Evolutionary conservation across 768 basidiomycete species (phyloP).

Genomic region (Lactifluus subvellereus): DNA sequence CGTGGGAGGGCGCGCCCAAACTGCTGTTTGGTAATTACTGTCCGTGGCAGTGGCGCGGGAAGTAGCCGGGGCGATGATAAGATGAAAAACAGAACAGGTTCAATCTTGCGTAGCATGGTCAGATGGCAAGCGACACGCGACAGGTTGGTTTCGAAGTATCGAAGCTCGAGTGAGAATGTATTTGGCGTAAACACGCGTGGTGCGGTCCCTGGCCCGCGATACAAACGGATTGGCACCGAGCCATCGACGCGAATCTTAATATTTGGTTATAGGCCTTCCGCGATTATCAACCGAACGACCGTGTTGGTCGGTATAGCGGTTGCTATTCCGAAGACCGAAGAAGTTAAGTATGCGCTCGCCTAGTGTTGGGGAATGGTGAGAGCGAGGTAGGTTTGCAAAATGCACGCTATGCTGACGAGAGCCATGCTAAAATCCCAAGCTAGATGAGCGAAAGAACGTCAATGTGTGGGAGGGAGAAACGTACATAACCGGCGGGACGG

Average conservation of each 20-base stretch:
- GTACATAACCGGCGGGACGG: conserved; percentile 19
- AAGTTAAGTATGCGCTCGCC: conserved; percentile 37
- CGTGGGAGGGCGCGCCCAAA: conserved; percentile 16
- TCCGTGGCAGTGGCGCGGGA: conserved; percentile 10
- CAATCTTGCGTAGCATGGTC: conserved; percentile 8
- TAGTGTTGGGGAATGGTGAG: conserved; percentile 26
- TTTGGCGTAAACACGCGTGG: conserved; percentile 12
- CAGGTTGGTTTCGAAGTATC: conserved; percentile 15
- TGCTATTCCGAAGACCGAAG: conserved; percentile 32
- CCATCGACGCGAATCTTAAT: conserved; percentile 7
- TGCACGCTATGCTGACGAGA: conserved; percentile 11
- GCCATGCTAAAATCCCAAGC: not conserved
- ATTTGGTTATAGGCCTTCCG: conserved; percentile 6
- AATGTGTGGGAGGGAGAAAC: not conserved
- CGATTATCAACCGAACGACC: conserved; percentile 34
- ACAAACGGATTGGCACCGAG: conserved; percentile 7
- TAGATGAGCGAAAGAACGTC: not conserved
- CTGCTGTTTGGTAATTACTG: not conserved
- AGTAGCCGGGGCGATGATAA: conserved; percentile 4
- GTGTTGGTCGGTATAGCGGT: conserved; percentile 40
- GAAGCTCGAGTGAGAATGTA: conserved; percentile 15
- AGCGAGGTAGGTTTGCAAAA: not conserved
- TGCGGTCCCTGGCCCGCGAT: conserved; percentile 15
- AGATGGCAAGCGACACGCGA: conserved; percentile 15
- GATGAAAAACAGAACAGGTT: conserved; percentile 9